phyloP scores from a whole-genome alignment of 2,329 filamentous ascomycete genomes.

The Ceratocystis variospora region DNA sequence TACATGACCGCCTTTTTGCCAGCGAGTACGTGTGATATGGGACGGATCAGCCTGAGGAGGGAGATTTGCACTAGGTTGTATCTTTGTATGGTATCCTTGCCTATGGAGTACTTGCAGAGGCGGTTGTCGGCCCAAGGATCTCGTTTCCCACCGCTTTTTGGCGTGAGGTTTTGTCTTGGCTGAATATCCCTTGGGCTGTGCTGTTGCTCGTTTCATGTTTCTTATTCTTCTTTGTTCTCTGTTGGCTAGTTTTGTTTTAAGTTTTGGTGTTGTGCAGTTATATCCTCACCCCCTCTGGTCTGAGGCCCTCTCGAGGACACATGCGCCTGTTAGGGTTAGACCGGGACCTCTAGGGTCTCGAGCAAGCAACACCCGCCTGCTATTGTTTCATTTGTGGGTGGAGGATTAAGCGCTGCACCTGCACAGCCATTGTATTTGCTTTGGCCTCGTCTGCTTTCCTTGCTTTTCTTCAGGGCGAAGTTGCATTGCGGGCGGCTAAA shows the following conservation, averaged over 20 bases:
- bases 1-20: too few relatives aligned
- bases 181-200: neutral
- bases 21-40: too few relatives aligned
- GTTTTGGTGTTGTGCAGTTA: neutral
- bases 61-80: neutral
- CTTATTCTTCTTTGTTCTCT: neutral
- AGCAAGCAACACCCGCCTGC: neutral
- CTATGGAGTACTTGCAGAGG: neutral
- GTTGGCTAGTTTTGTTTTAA: neutral
- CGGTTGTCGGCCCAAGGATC: neutral
- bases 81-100: neutral
- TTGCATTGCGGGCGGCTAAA: neutral
- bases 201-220: neutral
- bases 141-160: neutral
- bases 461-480: neutral
- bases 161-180: neutral
- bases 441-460: neutral
- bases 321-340: neutral
- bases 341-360: neutral
- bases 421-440: neutral
- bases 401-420: slow-evolving; percentile 1
- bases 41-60: too few relatives aligned
- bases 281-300: neutral
- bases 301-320: neutral
- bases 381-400: neutral